Evolutionary conservation across 371 early-diverging fungal species (phyloP).

Genomic region (Circinella umbellata): DNA sequence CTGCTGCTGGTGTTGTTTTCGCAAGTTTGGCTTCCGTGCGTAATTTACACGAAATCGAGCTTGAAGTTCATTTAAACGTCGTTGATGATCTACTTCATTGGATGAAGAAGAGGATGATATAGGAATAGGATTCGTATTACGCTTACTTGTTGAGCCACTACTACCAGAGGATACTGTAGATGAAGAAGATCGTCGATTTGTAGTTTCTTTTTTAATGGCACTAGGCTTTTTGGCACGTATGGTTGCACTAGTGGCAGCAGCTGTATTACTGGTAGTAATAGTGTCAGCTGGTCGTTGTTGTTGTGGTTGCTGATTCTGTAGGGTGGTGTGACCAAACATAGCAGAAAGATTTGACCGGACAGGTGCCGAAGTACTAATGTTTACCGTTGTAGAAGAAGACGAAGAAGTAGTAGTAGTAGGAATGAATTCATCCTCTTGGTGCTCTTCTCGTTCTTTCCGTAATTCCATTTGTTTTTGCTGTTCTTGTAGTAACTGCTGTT

Average conservation of each 20-base stretch:
- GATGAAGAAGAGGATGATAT: neutral
- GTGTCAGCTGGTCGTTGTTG: conserved; percentile 4
- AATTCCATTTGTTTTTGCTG: conserved; percentile 23
- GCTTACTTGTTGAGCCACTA: conserved; percentile 2
- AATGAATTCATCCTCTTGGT: conserved; percentile 8
- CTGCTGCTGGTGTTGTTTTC: conserved; percentile 4
- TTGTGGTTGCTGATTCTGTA: conserved; percentile 8
- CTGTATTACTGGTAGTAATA: neutral
- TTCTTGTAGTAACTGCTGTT: conserved; percentile 35
- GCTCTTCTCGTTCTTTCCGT: conserved; percentile 9
- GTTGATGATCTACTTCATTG: conserved; percentile 27
- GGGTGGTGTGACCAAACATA: conserved; percentile 20
- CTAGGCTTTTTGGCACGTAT: neutral
- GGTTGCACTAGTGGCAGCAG: neutral
- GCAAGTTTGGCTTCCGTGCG: conserved; percentile 30
- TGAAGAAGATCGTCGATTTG: conserved; percentile 3
- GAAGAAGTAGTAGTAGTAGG: neutral
- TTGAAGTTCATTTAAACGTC: conserved; percentile 35
- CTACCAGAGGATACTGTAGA: neutral
- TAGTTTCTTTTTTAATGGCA: neutral
- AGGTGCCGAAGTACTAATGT: conserved; percentile 6
- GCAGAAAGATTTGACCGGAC: conserved; percentile 27
- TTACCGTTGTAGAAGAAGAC: neutral
- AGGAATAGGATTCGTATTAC: conserved; percentile 15
- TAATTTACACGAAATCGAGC: conserved; percentile 40